A percentile compares a stretch with the other conserved stretches of the same genome.
These are phyloP conservation scores for Zasmidium angulare DNA, from an alignment of 2,329 filamentous ascomycete genomes.

Conservation along the genomic window DNA sequence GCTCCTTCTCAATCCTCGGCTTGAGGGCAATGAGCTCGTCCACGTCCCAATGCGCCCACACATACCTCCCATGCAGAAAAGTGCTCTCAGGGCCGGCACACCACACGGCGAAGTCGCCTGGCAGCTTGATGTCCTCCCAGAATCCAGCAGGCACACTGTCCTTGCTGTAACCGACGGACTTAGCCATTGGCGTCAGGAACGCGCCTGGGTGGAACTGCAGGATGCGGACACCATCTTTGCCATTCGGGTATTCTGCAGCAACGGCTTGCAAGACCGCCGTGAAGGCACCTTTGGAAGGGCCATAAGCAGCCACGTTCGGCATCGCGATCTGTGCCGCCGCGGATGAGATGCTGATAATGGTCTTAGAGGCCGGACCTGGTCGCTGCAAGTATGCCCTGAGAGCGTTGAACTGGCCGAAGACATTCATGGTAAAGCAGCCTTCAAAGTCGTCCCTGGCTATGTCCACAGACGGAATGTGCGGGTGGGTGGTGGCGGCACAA, in stretches of 20 bases:
- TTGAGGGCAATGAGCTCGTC: slow-evolving; percentile 22
- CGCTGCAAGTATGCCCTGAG: slow-evolving; percentile 39
- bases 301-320: slow-evolving; percentile 10
- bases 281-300: slow-evolving; percentile 17
- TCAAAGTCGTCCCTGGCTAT: slow-evolving; percentile 36
- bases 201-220: slow-evolving; percentile 17
- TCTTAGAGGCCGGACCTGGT: slow-evolving; percentile 27
- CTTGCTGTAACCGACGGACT: neutral
- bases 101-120: slow-evolving; percentile 39
- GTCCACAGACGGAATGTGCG: slow-evolving; percentile 28
- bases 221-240: slow-evolving; percentile 4
- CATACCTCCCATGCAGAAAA: slow-evolving; percentile 40
- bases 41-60: slow-evolving; percentile 28
- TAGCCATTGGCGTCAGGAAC: slow-evolving; percentile 6
- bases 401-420: slow-evolving; percentile 36
- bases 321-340: slow-evolving; percentile 35
- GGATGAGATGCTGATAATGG: slow-evolving; percentile 38
- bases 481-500: slow-evolving; percentile 38
- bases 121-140: slow-evolving; percentile 24
- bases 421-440: slow-evolving; percentile 35
- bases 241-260: neutral
- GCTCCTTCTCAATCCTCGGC: slow-evolving; percentile 16
- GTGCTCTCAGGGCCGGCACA: slow-evolving; percentile 39
- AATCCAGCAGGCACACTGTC: neutral
- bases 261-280: slow-evolving; percentile 8